Evolutionary conservation across 805 yeast genomes (phyloP), one percentile per base, ranked within the genome.

Genomic region (Saturnispora besseyi): DNA sequence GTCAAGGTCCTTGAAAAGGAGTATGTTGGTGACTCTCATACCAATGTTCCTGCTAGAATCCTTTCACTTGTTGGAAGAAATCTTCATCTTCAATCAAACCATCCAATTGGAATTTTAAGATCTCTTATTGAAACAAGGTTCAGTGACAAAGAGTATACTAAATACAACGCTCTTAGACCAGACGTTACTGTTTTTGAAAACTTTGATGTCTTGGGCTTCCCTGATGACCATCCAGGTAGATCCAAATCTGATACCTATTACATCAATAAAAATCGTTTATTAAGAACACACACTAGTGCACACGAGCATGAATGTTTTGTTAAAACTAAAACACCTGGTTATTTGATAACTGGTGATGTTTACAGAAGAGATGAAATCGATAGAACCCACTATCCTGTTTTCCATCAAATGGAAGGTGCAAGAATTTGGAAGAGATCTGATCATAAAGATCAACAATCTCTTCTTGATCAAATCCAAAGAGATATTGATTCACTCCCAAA

Each of bases 401-500:
- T 93, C 68, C 97, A 93, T 61, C 99, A 93, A 66, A 80, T 93
- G 88, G 99, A 93, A 67, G 99, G 98, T 44, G 97, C 96, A 2
- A 72, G 93, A 52, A 65, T 83, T 2, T 93, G 98, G 98, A 69
- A 77, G 7, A 70, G 83, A 48, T 63, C 66, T 11, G 75, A 72
- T 3, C 65, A 60, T 30, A 60, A 58, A 1, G 60, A 60, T 4
- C 63, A 62, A 8, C 51, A 54, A 29, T 51, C 51, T 9, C 37
- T 81, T 26, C 59, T 75, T 3, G 69, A 65, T 0, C 68, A 75
- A 54, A 70, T 87, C 12, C 68, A 73, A 48, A 54, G 60, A 1
- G 96, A 88, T 59, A 77, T 87, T 24, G 79, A 70, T 3, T 64
- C 73, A 2, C 75, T 93, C 45, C 89, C 96, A 7, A 65, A 73